Percentiles rank a stretch among this genome's conserved stretches.
Conservation (phyloP, 805 yeast species). For the Schizosaccharomyces octosporus region DNA sequence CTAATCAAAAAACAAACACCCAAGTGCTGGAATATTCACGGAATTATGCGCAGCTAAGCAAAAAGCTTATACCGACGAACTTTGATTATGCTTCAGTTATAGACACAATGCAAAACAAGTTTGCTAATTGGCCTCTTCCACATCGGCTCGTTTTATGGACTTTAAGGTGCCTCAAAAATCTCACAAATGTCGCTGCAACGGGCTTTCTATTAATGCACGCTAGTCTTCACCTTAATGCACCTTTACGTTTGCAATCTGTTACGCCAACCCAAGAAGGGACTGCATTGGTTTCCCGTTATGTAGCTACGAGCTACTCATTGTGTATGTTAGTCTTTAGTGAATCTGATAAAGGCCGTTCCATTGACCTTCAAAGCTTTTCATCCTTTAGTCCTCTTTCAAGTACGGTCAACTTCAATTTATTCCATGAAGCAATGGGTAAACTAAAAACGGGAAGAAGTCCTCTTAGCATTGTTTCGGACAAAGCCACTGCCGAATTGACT, state of each 20-base stretch:
- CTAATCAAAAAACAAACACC: not conserved
- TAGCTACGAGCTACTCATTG: not conserved
- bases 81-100: not conserved
- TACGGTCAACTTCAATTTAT: not conserved
- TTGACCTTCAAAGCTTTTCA: not conserved
- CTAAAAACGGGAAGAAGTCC: not conserved
- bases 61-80: not conserved
- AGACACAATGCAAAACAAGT: not conserved
- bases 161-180: not conserved
- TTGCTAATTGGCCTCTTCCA: not conserved
- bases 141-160: not conserved
- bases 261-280: not conserved
- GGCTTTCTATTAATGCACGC: not conserved
- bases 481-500: not conserved
- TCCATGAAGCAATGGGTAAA: not conserved
- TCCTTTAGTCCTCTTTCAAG: not conserved
- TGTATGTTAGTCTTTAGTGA: not conserved
- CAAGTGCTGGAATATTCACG: not conserved
- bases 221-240: not conserved
- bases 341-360: not conserved
- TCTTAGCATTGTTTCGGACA: not conserved
- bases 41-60: not conserved
- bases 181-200: not conserved
- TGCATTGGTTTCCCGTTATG: not conserved
- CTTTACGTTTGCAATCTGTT: not conserved